phyloP scores from a whole-genome alignment of 202 grass and related monocot species.

The Alloteropsis angusta region DNA sequence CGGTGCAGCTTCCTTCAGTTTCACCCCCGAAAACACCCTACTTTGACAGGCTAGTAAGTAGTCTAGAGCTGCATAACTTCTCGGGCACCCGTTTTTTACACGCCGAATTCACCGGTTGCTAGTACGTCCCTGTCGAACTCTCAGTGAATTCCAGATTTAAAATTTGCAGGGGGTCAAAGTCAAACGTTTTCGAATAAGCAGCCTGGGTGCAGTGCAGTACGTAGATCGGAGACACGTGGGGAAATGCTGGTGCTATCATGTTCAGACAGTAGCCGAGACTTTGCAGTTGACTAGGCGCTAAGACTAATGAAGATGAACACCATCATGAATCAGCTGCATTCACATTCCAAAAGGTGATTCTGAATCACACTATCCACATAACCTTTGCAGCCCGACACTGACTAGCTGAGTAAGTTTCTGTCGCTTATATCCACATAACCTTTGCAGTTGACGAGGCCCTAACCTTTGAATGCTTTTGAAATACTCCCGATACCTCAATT shows the following conservation, averaged over 20 bases:
- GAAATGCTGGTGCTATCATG: background rate
- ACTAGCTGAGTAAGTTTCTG: background rate
- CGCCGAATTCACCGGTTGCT: background rate
- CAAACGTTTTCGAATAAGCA: background rate
- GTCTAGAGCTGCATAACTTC: background rate
- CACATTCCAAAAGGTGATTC: background rate
- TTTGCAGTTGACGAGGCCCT: no score
- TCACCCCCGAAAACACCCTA: background rate
- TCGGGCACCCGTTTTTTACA: background rate
- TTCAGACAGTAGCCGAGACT: background rate
- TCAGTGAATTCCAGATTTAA: background rate
- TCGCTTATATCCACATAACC: no score
- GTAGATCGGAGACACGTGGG: background rate
- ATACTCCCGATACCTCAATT: background rate
- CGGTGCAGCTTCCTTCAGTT: background rate
- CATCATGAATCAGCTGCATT: background rate
- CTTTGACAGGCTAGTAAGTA: background rate
- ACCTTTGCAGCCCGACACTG: background rate
- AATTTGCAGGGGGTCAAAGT: background rate
- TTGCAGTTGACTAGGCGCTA: background rate
- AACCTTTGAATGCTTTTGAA: no score
- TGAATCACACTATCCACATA: background rate
- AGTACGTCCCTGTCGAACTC: background rate
- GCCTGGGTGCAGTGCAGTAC: background rate
- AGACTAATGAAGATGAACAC: background rate